A percentile compares a stretch with the other conserved stretches of the same genome.
Evolutionary conservation across 1,284 basidiomycete species (phyloP).

Genomic region (Ceratobasidium sp.): DNA sequence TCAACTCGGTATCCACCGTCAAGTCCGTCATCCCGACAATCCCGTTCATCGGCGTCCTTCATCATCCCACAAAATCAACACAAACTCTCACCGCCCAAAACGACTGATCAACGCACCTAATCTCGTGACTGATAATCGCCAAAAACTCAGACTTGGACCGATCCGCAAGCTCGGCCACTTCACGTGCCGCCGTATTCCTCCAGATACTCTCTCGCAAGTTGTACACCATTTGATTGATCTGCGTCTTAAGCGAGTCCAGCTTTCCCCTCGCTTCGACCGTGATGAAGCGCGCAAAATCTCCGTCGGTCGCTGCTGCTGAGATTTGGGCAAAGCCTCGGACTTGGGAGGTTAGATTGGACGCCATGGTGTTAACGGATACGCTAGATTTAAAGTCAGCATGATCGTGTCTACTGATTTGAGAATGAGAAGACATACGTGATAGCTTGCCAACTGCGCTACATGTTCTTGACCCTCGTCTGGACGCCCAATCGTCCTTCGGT

Average conservation of each 20-base stretch:
- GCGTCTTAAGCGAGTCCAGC: constrained; percentile 99
- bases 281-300: constrained; percentile 99
- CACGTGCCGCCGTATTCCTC: constrained; percentile 98
- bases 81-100: background rate
- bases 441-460: constrained; percentile 98
- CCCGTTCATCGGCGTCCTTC: constrained; percentile 97
- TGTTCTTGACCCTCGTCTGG: constrained; percentile 96
- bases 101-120: constrained; percentile 70
- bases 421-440: constrained; percentile 82
- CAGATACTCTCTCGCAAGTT: constrained; percentile 97
- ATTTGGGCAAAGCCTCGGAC: constrained; percentile 99
- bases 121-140: constrained; percentile 98
- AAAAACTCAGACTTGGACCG: constrained; percentile 98
- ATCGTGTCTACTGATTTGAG: no score
- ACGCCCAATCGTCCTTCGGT: constrained; percentile 98
- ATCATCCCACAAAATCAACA: constrained; percentile 21
- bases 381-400: constrained; percentile 56
- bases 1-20: constrained; percentile 93
- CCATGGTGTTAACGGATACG: constrained; percentile 96
- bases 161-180: constrained; percentile 97
- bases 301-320: constrained; percentile 98
- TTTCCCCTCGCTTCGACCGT: constrained; percentile 99
- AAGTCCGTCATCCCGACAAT: constrained; percentile 99
- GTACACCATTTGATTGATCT: constrained; percentile 99
- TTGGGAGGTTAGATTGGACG: constrained; percentile 96